These are phyloP conservation scores for Fraxinus paxiana DNA, from an alignment of 305 asterid genomes.

Conservation along the genomic window DNA sequence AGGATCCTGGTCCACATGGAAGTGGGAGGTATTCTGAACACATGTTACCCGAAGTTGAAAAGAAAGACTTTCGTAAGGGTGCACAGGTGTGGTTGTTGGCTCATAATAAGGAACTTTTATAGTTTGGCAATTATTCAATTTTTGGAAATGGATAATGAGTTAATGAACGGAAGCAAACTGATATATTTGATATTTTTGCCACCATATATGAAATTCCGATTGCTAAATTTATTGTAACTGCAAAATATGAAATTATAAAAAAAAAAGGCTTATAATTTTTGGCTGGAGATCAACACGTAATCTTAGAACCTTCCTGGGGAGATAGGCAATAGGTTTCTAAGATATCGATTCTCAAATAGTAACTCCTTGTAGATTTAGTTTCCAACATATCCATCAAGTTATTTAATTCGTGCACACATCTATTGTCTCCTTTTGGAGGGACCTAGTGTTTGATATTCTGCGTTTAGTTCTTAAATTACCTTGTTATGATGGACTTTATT, in stretches of 20 bases:
- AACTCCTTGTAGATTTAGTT: not conserved
- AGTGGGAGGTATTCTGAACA: conserved; percentile 84
- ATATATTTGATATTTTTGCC: not conserved
- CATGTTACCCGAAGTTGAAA: conserved; percentile 94
- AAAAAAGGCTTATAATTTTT: not conserved
- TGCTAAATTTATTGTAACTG: not conserved
- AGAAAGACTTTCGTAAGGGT: conserved; percentile 89
- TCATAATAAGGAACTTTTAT: not conserved
- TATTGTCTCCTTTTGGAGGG: conserved; percentile 1
- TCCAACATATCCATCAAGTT: not conserved
- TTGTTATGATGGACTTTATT: conserved; percentile 12
- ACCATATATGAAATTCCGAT: not conserved
- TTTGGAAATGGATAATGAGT: not conserved
- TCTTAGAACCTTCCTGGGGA: not conserved
- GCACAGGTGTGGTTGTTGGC: conserved; percentile 63
- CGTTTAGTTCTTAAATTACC: not conserved
- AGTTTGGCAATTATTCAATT: not conserved
- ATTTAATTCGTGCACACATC: not conserved
- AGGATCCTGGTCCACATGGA: conserved; percentile 99
- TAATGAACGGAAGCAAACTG: not conserved
- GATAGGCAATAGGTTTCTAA: not conserved
- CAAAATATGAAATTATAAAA: not conserved
- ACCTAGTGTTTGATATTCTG: not conserved
- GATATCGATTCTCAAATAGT: not conserved
- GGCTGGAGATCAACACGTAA: not conserved